Percentiles rank a stretch among this genome's conserved stretches.
These are phyloP conservation scores for Fagopyrum tataricum DNA, from an alignment of 148 eudicot genomes.

Conservation along the genomic window DNA sequence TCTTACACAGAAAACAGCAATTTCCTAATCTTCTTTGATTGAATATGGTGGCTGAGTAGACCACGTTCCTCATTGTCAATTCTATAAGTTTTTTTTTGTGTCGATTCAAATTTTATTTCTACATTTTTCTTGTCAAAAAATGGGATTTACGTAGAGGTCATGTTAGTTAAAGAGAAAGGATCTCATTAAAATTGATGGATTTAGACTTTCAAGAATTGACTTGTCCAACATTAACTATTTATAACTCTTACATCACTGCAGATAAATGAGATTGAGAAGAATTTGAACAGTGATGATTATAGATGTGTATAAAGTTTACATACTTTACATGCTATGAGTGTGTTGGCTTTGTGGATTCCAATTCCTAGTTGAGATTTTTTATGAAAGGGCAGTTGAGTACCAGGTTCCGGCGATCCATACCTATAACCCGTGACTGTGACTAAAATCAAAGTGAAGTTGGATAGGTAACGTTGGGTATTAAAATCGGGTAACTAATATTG, in stretches of 20 bases:
- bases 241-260: not conserved
- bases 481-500: no score
- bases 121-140: not conserved
- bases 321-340: not conserved
- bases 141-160: not conserved
- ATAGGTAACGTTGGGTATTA: no score
- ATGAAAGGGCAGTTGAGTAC: not conserved
- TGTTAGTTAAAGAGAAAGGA: not conserved
- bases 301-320: not conserved
- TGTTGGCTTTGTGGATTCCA: not conserved
- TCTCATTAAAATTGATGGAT: no score
- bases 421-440: not conserved
- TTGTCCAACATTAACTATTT: not conserved
- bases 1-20: not conserved
- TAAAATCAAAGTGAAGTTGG: no score
- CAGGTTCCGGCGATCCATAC: not conserved
- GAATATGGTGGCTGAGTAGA: not conserved
- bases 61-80: not conserved
- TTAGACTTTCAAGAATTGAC: no score
- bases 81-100: not conserved
- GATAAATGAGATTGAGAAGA: not conserved
- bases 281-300: not conserved
- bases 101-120: not conserved
- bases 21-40: slow-evolving; percentile 5
- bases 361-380: not conserved